These are phyloP conservation scores for Microsporum audouinii DNA, from an alignment of 2,329 filamentous ascomycete genomes.

Conservation along the genomic window DNA sequence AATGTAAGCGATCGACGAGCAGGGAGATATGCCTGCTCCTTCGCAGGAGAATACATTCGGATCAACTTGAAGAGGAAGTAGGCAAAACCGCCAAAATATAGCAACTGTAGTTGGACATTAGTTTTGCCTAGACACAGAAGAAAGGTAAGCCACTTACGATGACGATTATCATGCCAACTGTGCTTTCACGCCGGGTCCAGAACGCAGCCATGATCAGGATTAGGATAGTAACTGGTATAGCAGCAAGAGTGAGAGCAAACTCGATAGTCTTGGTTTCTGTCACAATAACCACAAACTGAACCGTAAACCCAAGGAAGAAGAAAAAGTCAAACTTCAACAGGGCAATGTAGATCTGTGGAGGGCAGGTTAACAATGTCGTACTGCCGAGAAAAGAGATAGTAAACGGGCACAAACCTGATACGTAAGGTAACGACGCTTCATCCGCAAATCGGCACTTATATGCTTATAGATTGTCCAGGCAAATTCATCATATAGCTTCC, in stretches of 20 bases:
- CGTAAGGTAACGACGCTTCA: conserved; percentile 92
- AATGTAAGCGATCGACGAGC: conserved; percentile 79
- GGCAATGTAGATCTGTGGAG: conserved; percentile 77
- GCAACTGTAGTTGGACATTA: conserved; percentile 35
- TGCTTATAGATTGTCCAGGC: conserved; percentile 99
- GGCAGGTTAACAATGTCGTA: neutral
- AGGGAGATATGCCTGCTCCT: conserved; percentile 54
- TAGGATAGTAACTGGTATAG: conserved; percentile 79
- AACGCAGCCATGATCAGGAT: conserved; percentile 77
- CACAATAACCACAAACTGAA: conserved; percentile 94
- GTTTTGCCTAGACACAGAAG: neutral
- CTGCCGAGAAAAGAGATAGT: neutral
- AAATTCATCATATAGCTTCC: conserved; percentile 97
- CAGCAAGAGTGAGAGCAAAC: conserved; percentile 74
- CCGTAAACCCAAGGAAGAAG: conserved; percentile 97
- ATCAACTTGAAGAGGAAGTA: conserved; percentile 99
- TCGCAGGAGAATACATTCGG: conserved; percentile 70
- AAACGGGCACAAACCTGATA: conserved; percentile 62
- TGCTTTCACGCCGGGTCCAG: conserved; percentile 75
- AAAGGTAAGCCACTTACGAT: conserved; percentile 44
- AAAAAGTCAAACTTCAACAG: conserved; percentile 99
- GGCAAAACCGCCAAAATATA: conserved; percentile 78
- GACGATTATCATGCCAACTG: conserved; percentile 61
- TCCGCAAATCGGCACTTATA: conserved; percentile 89
- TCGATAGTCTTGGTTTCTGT: conserved; percentile 58